Conservation (phyloP, 768 basidiomycete species). For the Pisolithus orientalis region DNA sequence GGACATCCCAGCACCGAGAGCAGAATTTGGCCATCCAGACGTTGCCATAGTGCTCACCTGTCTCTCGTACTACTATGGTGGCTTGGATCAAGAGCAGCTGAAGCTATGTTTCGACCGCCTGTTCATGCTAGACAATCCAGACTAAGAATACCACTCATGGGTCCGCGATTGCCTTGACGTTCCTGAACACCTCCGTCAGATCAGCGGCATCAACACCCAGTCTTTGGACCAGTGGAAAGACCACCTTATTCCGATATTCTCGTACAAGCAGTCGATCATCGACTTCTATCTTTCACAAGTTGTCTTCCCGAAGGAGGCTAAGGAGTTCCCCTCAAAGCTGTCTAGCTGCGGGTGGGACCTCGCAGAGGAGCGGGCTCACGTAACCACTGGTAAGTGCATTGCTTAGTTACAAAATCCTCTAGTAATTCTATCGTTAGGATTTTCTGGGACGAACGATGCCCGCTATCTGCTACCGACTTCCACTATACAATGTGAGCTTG, state of each 20-base stretch:
- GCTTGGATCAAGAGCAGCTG: constrained; percentile 25
- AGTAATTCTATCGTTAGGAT: constrained; percentile 14
- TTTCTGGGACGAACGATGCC: constrained; percentile 36
- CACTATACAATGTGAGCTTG: constrained; percentile 24
- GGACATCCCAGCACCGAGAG: constrained; percentile 31
- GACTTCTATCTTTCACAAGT: constrained; percentile 32
- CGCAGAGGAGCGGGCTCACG: constrained; percentile 19
- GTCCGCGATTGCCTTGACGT: constrained; percentile 12
- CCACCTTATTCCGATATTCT: constrained; percentile 23
- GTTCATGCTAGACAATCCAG: constrained; percentile 25
- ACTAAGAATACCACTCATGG: constrained; percentile 28
- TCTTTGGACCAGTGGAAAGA: constrained; percentile 22
- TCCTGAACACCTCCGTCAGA: constrained; percentile 12
- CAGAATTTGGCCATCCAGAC: constrained; percentile 37
- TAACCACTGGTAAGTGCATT: constrained; percentile 12
- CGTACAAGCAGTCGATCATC: constrained; percentile 22
- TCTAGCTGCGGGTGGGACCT: constrained; percentile 34
- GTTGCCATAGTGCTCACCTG: constrained; percentile 30
- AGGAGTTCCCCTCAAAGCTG: constrained; percentile 30
- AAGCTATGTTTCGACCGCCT: constrained; percentile 23
- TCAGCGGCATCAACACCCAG: constrained; percentile 22
- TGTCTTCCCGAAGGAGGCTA: constrained; percentile 34
- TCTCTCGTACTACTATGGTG: constrained; percentile 32
- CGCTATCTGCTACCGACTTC: constrained; percentile 33
- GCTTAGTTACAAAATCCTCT: background rate